Evolutionary conservation across 2,329 filamentous ascomycete genomes (phyloP).

Genomic region (Ceratocystis huliohia): DNA sequence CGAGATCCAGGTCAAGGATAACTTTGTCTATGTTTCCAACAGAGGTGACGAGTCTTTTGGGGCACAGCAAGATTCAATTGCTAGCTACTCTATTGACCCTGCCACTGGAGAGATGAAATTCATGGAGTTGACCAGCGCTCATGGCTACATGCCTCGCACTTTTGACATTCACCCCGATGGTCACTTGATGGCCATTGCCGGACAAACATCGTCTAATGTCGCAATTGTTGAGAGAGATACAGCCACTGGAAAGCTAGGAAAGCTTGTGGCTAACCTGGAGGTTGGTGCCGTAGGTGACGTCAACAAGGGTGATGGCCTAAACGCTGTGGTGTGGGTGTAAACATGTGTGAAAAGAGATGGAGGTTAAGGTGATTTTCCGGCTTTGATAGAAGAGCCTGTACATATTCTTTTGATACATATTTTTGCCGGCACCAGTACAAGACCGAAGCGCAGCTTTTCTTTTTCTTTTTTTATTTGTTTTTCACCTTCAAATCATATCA

Average conservation of each 20-base stretch:
- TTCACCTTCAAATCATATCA: not conserved
- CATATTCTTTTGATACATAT: not conserved
- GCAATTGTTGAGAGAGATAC: slow-evolving; percentile 44
- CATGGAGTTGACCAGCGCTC: slow-evolving; percentile 42
- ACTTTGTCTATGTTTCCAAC: slow-evolving; percentile 49
- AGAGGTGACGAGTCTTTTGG: slow-evolving; percentile 47
- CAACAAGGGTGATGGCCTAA: slow-evolving; percentile 37
- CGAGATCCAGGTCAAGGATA: slow-evolving; percentile 41
- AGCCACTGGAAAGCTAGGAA: slow-evolving; percentile 42
- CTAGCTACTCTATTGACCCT: slow-evolving; percentile 37
- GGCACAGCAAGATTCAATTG: slow-evolving; percentile 42
- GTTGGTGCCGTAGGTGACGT: slow-evolving; percentile 32
- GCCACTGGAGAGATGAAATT: slow-evolving; percentile 39
- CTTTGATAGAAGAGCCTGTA: not conserved
- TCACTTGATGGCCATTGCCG: slow-evolving; percentile 47
- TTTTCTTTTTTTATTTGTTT: not conserved
- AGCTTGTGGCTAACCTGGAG: slow-evolving; percentile 31
- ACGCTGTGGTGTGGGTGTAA: slow-evolving; percentile 34
- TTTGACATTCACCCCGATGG: slow-evolving; percentile 49
- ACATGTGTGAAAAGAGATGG: not conserved
- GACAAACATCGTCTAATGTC: slow-evolving; percentile 48
- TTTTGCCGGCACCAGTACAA: not conserved
- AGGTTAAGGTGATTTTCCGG: not conserved
- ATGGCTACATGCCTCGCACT: slow-evolving; percentile 48
- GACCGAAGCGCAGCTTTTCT: not conserved